Percentiles rank a stretch among this genome's conserved stretches.
These are phyloP conservation scores for Brassica incana DNA, from an alignment of 345 rosid genomes.

Conservation along the genomic window DNA sequence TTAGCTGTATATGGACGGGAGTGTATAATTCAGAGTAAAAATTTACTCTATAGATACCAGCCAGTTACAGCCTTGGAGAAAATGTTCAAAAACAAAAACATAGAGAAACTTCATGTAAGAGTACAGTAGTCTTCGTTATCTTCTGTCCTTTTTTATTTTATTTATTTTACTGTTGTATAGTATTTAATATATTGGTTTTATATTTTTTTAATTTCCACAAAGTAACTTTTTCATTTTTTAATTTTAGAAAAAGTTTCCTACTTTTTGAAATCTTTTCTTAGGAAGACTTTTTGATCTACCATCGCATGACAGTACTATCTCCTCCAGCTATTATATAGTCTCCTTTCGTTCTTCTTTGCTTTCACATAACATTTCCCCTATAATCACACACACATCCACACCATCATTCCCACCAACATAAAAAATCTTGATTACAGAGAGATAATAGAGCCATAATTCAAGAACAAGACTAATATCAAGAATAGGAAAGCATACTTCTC, in stretches of 20 bases:
- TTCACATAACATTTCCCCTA: conserved; percentile 18
- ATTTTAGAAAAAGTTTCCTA: neutral
- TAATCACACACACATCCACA: conserved; percentile 4
- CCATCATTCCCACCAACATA: conserved; percentile 33
- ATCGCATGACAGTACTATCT: conserved; percentile 36
- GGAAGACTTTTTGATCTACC: conserved; percentile 43
- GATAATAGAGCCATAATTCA: neutral
- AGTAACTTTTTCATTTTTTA: conserved; percentile 12
- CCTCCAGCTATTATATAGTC: conserved; percentile 59
- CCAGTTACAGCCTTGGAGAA: too few relatives aligned
- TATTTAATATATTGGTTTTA: too few relatives aligned
- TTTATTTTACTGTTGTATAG: too few relatives aligned
- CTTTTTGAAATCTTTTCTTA: conserved; percentile 34
- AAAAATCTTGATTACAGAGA: conserved; percentile 11
- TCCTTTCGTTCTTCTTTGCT: neutral
- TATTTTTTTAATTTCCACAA: neutral
- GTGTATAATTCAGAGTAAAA: too few relatives aligned
- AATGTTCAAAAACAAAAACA: too few relatives aligned
- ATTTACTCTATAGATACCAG: too few relatives aligned
- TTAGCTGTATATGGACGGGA: too few relatives aligned
- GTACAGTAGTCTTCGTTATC: too few relatives aligned
- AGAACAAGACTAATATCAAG: conserved; percentile 11
- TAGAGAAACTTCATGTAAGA: too few relatives aligned
- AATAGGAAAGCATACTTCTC: neutral
- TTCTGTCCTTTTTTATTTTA: too few relatives aligned